Base-by-base conservation (phyloP, 768 basidiomycete genomes). In the Rhizopogon sp. region DNA sequence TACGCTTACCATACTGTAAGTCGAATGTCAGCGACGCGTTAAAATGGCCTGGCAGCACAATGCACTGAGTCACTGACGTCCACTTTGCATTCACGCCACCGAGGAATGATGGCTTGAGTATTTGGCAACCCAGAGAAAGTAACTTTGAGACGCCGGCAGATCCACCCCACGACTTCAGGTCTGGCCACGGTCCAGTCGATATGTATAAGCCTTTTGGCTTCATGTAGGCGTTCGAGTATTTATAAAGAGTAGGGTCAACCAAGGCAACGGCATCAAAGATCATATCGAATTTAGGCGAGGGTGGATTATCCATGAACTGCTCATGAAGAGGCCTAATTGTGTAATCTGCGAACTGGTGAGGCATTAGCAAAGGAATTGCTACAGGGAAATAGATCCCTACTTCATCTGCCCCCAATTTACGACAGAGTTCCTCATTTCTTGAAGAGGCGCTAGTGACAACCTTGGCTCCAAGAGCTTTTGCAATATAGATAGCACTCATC, bases 401-500 rank as follows among this genome's bases (percentile, higher is more conserved):
- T 70, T 84, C 77, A 51, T 90, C 89, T 2, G 84, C 88, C 22
- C 90, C 89, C 33, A 84, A 60, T 2, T 61, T 60, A 9, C 76
- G 78, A 39, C 89, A 81, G 50, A 82, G 79, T 4, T 75, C 73
- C 43, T 80, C 78, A 56, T 88, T 89, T 65, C 75, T 79, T 1
- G 64, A 73, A 3, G 85, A 88, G 8, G 84, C 85, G 31, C 76
- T 81, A 0, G 80, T 80, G 2, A 79, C 72, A 5, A 90, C 86
- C 3, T 58, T 71, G 53, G 81, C 80, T 3, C 85, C 85, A 57
- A 72, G 74, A 1, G 79, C 76, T 63, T 89, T 90, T 7, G 88
- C 86, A 9, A 90, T 64, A 65, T 90, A 87, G 46, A 90, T 85
- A 1, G 85, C 88, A 59, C 79, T 79, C n/a, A 76, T 71, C 4